Base-by-base conservation (phyloP, 805 yeast genomes). In the Ogataea nakhonphanomensis region DNA sequence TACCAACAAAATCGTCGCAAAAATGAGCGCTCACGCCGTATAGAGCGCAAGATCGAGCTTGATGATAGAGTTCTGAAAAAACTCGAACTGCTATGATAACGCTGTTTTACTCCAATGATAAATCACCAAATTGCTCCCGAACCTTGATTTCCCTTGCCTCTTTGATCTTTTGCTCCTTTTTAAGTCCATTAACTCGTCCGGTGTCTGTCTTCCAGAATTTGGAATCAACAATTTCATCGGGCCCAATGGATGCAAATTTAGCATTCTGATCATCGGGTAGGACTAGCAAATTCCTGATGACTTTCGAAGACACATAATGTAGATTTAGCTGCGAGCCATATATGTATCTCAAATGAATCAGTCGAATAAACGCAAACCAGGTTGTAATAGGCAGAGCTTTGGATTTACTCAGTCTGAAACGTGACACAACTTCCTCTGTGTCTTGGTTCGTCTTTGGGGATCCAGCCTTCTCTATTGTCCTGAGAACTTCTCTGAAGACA, bases 401-500 rank as follows among this genome's bases (percentile, higher is more conserved):
- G 14, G 71, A 61, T 50, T 73, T 73, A 13, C 71, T 69, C 29
- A 75, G 49, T 39, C 67, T 66, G 37, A 76, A 63, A 28, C 66
- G 63, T 7, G 58, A 49, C 13, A 58, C 35, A 2, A 43, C 40
- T 17, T 17, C 20, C n/a, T 42, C 41, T 8, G 40, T n/a, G 8
- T 49, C 49, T 9, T 35, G 41, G 7, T 33, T 36, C 3, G 33
- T 33, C 8, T 41, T 44, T 17, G 20, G 20, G n/a, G 41, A 24
- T 11, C 30, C 8, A 65, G 59, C 72, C 12, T 54, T 53, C 36
- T 65, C 67, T 8, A 80, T 62, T 0, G 83, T 77, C 26, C 60
- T 60, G 29, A 71, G 57, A 13, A 79, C 76, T 44, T 81, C 83
- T 53, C 80, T 67, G 57, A 80, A 78, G 1, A 81, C 67, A 1